Evolutionary conservation across 1,284 basidiomycete genomes (phyloP).

Genomic region (Rhodotorula glutinis): DNA sequence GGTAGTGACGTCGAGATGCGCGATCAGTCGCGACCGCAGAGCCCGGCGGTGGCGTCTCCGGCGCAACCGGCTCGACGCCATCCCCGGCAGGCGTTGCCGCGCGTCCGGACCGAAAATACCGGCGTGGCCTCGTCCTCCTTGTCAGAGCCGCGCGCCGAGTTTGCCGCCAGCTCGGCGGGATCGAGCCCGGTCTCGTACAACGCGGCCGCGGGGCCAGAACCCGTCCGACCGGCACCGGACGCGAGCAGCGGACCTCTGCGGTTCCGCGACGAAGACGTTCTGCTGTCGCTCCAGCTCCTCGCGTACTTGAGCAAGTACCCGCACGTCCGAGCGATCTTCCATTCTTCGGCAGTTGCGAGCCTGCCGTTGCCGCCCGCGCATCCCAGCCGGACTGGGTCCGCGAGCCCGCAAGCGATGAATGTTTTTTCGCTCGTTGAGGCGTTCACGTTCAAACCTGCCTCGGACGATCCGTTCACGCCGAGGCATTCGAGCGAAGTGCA

Average conservation of each 20-base stretch:
- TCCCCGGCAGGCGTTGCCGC: background rate
- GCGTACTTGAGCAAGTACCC: conserved; percentile 98
- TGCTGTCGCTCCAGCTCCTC: conserved; percentile 84
- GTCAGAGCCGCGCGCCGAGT: background rate
- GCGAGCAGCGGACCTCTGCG: conserved; percentile 10
- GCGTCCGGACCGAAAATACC: too few relatives aligned
- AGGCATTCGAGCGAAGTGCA: conserved; percentile 87
- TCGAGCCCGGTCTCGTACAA: background rate
- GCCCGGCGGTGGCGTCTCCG: background rate
- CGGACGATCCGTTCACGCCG: conserved; percentile 68
- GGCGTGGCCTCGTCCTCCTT: too few relatives aligned
- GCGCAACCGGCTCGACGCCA: background rate
- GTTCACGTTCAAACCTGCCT: conserved; percentile 88
- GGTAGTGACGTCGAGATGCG: conserved; percentile 30
- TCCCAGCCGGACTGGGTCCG: background rate
- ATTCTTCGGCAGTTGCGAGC: conserved; percentile 48
- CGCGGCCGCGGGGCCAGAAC: background rate
- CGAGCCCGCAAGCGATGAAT: conserved; percentile 33
- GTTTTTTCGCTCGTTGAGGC: conserved; percentile 92
- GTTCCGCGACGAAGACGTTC: conserved; percentile 91
- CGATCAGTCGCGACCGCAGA: background rate
- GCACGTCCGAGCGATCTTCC: conserved; percentile 95
- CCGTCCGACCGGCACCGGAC: background rate
- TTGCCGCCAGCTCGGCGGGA: background rate
- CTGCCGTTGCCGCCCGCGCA: conserved; percentile 5